These are phyloP conservation scores for Insectozyma bohioensis DNA, from an alignment of 1,139 yeast species.

Conservation along the genomic window DNA sequence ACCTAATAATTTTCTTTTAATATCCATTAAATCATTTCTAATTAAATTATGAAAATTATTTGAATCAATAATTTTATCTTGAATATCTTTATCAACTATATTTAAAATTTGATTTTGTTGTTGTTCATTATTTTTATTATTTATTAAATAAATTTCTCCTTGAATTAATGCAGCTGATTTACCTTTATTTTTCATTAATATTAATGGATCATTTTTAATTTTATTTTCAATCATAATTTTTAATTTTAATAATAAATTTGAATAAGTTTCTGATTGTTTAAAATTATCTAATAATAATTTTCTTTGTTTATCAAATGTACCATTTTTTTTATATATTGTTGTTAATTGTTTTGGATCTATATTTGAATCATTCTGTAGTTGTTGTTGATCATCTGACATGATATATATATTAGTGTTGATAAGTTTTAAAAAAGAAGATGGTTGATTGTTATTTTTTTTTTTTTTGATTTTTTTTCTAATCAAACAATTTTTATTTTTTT, in stretches of 20 bases:
- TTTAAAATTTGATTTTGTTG: conserved; percentile 21
- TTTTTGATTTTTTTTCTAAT: background rate
- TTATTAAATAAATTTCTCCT: conserved; percentile 48
- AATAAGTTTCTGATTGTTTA: conserved; percentile 42
- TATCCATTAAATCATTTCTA: conserved; percentile 35
- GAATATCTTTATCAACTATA: conserved; percentile 48
- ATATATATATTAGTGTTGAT: background rate
- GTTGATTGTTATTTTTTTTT: no score
- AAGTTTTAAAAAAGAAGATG: no score
- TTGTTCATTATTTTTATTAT: conserved; percentile 26
- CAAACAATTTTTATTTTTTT: no score
- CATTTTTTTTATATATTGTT: conserved; percentile 48
- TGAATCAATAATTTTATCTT: conserved; percentile 46
- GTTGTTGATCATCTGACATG: background rate
- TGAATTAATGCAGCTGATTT: conserved; percentile 55
- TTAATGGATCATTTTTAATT: conserved; percentile 48
- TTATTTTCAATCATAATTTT: conserved; percentile 47
- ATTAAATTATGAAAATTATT: conserved; percentile 37
- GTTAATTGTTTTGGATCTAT: conserved; percentile 42
- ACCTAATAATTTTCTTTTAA: conserved; percentile 34
- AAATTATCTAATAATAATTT: conserved; percentile 45
- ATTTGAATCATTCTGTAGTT: conserved; percentile 3
- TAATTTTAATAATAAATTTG: conserved; percentile 41
- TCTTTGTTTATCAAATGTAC: conserved; percentile 50
- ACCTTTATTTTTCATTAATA: conserved; percentile 50